Evolutionary conservation across 805 yeast genomes (phyloP), one percentile per base, ranked within the genome.

Genomic region (Cyberlindnera maritima): DNA sequence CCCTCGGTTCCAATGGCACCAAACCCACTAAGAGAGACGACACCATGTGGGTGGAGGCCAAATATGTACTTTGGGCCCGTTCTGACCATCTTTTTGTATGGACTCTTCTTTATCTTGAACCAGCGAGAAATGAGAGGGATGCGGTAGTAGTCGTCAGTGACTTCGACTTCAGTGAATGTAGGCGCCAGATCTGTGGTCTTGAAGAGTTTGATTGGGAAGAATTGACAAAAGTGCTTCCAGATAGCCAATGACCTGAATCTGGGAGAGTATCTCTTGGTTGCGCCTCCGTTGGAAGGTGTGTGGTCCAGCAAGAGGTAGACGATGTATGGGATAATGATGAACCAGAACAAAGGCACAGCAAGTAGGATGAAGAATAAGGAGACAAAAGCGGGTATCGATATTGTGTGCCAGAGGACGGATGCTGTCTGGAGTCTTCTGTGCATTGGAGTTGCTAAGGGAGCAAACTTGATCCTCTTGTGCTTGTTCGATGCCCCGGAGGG

Each of bases 1-100:
- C 95, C 92, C 50, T 91, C 90, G 4, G 96, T 87, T 0, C 85
- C 89, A 52, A 91, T 70, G 0, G 84, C 82, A 1, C 96, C 96
- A 63, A 91, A 82, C 1, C 85, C 91, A 2, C 97, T 97, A 77
- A 91, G 75, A 1, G 96, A 87, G 12, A 91, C 90, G 14, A 92
- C 91, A 0, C 99, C 99, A 64, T 94, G 99, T 0, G 99, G 99
- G 65, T 91, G 97, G 60, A 88, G 84, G 0, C 97, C 96, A 66
- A 92, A 92, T 2, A 92, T 79, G 64, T 94, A 92, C 32, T 85
- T 70, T 2, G 88, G 91, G 0, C 89, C 92, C 3, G 80, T 67
- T 41, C 74, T 59, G 1, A 71, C 66, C 36, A 59, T 57, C 41
- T 63, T 64, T 25, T 47, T 53, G 29, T 60, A 59, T 11, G 68